These are phyloP conservation scores for Alternaria atra DNA, from an alignment of 2,329 filamentous ascomycete genomes.

Conservation along the genomic window DNA sequence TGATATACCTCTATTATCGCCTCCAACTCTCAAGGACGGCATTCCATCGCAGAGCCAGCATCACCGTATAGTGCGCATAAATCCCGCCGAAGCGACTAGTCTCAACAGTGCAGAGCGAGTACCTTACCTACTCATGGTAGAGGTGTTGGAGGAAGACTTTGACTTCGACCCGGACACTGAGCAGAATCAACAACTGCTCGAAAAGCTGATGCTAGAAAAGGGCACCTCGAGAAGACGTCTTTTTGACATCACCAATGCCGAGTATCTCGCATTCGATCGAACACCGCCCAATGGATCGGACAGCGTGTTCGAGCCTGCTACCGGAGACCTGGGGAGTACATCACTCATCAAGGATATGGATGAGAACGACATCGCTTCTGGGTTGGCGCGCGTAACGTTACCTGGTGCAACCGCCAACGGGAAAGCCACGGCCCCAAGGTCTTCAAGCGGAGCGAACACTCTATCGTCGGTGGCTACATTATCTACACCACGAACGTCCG, in stretches of 20 bases:
- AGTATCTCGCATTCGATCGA: conserved; percentile 58
- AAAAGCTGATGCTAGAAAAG: conserved; percentile 72
- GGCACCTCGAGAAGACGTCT: conserved; percentile 63
- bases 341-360: conserved; percentile 69
- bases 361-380: conserved; percentile 52
- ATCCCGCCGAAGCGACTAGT: conserved; percentile 84
- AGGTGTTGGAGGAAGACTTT: conserved; percentile 82
- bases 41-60: conserved; percentile 78
- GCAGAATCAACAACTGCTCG: conserved; percentile 74
- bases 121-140: conserved; percentile 84
- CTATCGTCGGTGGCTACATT: conserved; percentile 68
- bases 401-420: conserved; percentile 31
- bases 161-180: conserved; percentile 78
- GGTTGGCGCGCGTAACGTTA: conserved; percentile 42
- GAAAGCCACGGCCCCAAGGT: conserved; percentile 58
- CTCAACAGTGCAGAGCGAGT: conserved; percentile 88
- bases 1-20: conserved; percentile 83
- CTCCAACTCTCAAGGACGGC: conserved; percentile 76
- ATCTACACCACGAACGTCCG: conserved; percentile 74
- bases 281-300: conserved; percentile 62
- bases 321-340: conserved; percentile 79
- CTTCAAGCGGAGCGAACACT: conserved; percentile 70
- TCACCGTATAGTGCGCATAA: conserved; percentile 83
- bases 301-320: conserved; percentile 84
- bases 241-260: conserved; percentile 69